phyloP scores from a whole-genome alignment of 2,329 filamentous ascomycete genomes.

The Hymenoscyphus fructigenus region DNA sequence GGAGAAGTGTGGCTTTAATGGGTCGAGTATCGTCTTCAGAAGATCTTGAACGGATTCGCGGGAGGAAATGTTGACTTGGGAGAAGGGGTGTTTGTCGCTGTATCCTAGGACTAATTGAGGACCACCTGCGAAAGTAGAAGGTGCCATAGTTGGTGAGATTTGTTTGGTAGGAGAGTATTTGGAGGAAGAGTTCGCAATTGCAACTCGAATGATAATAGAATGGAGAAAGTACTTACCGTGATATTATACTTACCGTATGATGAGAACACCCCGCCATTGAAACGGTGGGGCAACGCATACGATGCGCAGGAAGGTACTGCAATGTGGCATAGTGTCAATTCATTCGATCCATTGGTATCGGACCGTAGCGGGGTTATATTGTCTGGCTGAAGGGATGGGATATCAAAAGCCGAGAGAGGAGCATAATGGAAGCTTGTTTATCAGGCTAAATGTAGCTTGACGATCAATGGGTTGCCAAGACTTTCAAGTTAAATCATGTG shows the following conservation, averaged over 20 bases:
- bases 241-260: conserved; percentile 3
- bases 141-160: conserved; percentile 2
- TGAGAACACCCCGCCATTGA: neutral
- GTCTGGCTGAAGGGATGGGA: too few relatives aligned
- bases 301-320: neutral
- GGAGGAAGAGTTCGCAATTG: neutral
- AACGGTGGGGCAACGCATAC: neutral
- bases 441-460: too few relatives aligned
- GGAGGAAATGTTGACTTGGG: conserved; percentile 49
- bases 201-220: neutral
- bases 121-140: conserved; percentile 3
- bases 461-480: too few relatives aligned
- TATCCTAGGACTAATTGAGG: conserved; percentile 47
- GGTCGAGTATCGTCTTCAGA: conserved; percentile 64
- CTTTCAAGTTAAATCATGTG: too few relatives aligned
- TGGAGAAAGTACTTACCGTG: neutral
- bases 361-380: neutral
- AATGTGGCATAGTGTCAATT: neutral
- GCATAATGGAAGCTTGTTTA: neutral
- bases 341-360: neutral
- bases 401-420: too few relatives aligned
- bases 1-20: conserved; percentile 71
- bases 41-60: conserved; percentile 59
- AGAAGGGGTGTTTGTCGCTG: conserved; percentile 54
- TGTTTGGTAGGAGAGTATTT: neutral